Percentiles rank a stretch among this genome's conserved stretches.
Conservation (phyloP, 2,329 filamentous ascomycete species). For the Arthrinium phaeospermum region DNA sequence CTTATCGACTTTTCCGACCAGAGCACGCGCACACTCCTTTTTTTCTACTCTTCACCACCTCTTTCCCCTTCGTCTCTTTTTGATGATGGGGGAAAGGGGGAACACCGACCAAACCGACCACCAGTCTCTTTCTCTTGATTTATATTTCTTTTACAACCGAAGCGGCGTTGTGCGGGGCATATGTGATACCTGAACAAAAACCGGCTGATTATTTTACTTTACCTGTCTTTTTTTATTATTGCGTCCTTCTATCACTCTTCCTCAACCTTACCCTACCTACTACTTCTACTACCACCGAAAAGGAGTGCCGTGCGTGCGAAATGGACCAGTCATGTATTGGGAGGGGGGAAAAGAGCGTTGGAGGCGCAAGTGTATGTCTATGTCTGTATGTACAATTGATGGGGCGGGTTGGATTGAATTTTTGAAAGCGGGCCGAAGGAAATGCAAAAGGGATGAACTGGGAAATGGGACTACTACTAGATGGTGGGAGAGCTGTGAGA, state of each 20-base stretch:
- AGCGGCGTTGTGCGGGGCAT: slow-evolving; percentile 18
- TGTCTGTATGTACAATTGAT: slow-evolving; percentile 17
- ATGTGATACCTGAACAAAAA: slow-evolving; percentile 22
- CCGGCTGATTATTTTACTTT: slow-evolving; percentile 19
- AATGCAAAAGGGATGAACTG: slow-evolving; percentile 11
- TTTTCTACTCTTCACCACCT: slow-evolving; percentile 4
- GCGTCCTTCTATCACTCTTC: slow-evolving; percentile 2
- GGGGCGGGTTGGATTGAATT: slow-evolving; percentile 6
- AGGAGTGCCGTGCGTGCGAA: slow-evolving; percentile 13
- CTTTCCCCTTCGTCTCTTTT: neutral
- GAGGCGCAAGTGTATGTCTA: slow-evolving; percentile 16
- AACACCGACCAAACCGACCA: neutral
- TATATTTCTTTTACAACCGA: slow-evolving; percentile 6
- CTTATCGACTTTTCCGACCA: neutral
- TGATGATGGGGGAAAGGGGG: neutral
- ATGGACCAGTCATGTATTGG: neutral
- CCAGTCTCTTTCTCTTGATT: neutral
- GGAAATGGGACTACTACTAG: slow-evolving; percentile 1
- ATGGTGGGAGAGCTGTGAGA: neutral
- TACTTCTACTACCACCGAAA: slow-evolving; percentile 9
- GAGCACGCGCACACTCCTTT: slow-evolving; percentile 17
- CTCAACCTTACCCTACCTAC: slow-evolving; percentile 1
- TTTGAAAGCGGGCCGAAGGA: neutral
- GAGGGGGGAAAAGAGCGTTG: slow-evolving; percentile 8
- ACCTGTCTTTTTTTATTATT: slow-evolving; percentile 16